Percentiles rank a stretch among this genome's conserved stretches.
Evolutionary conservation across 257 asterid species (phyloP).

Genomic region (Thymus quinquecostatus): DNA sequence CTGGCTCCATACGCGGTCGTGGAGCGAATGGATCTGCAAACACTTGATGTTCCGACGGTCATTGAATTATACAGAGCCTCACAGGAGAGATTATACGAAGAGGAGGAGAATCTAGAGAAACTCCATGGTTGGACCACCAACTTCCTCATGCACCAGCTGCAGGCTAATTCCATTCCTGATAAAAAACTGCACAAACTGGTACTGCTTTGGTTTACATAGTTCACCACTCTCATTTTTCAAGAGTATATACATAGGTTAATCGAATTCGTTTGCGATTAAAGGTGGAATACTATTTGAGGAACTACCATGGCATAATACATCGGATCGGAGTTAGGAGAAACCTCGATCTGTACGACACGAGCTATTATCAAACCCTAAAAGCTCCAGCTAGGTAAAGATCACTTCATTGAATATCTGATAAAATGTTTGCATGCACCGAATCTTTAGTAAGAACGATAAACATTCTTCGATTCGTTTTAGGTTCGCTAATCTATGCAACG

Average conservation of each 20-base stretch:
- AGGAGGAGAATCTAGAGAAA: conserved; percentile 38
- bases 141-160: conserved; percentile 42
- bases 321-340: conserved; percentile 30
- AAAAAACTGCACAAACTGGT: conserved; percentile 42
- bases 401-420: too few relatives aligned
- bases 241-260: not conserved
- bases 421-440: not conserved
- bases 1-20: conserved; percentile 35
- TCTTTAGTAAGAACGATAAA: too few relatives aligned
- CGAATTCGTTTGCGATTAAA: not conserved
- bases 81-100: conserved; percentile 34
- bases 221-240: too few relatives aligned
- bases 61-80: conserved; percentile 58
- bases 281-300: conserved; percentile 45
- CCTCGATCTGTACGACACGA: conserved; percentile 38
- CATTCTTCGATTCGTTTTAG: conserved; percentile 18
- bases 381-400: conserved; percentile 37
- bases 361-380: conserved; percentile 28
- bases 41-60: conserved; percentile 25
- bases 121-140: conserved; percentile 42
- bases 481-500: conserved; percentile 28
- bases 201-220: not conserved
- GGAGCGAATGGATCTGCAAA: conserved; percentile 21
- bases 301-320: conserved; percentile 37
- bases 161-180: conserved; percentile 26